phyloP scores from a whole-genome alignment of 169 alveolate species.

The Eimeria praecox region DNA sequence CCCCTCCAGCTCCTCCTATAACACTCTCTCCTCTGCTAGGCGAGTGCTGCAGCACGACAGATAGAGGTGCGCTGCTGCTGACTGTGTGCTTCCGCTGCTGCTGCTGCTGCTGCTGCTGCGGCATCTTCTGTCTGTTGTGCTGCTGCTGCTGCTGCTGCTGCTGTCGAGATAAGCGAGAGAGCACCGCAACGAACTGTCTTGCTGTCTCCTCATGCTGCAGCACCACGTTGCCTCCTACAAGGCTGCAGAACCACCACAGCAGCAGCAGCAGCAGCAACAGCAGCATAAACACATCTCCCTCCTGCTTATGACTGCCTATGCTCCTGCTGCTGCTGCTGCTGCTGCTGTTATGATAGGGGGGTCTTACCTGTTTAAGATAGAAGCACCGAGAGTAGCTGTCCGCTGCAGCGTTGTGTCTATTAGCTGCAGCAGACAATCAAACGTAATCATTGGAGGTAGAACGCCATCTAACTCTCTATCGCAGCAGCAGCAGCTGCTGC shows the following conservation, averaged over 20 bases:
- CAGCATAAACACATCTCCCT: not conserved
- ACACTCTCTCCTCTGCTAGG: conserved; percentile 57
- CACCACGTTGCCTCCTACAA: conserved; percentile 61
- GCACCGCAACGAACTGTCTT: conserved; percentile 56
- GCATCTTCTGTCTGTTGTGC: not conserved
- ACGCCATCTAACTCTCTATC: conserved; percentile 33
- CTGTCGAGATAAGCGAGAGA: conserved; percentile 58
- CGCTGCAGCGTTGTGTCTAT: conserved; percentile 68
- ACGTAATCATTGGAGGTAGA: conserved; percentile 34
- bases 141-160: conserved; percentile 76
- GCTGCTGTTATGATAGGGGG: conserved; percentile 13
- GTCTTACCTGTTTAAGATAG: conserved; percentile 52
- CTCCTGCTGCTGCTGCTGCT: conserved; percentile 47
- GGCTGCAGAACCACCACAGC: conserved; percentile 33
- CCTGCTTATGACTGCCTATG: not conserved
- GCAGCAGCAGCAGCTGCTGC: conserved; percentile 56
- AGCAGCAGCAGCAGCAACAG: not conserved
- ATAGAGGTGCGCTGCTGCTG: conserved; percentile 46
- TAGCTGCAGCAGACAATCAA: conserved; percentile 57
- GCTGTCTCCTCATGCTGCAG: conserved; percentile 47
- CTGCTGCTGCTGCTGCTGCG: conserved; percentile 71
- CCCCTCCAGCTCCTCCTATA: not conserved
- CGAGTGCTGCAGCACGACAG: conserved; percentile 61
- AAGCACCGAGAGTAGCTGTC: conserved; percentile 42
- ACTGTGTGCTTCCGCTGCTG: conserved; percentile 43